phyloP scores from a whole-genome alignment of 352 stramenopile species.

The Globisporangium acanthophoron region DNA sequence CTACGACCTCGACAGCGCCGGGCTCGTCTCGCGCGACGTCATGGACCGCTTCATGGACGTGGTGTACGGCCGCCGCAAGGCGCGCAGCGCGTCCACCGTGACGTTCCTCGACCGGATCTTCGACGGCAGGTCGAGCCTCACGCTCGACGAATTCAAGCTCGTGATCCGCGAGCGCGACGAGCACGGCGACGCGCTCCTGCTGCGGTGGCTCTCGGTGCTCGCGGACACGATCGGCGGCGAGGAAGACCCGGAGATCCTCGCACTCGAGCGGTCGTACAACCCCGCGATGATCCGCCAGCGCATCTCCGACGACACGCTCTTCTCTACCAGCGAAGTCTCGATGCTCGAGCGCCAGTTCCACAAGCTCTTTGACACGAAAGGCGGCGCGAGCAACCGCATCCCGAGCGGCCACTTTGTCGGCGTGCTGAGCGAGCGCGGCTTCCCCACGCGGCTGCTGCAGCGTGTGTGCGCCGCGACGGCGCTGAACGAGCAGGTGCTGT shows the following conservation, averaged over 20 bases:
- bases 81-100: constrained; percentile 35
- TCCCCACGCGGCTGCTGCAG: constrained; percentile 36
- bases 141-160: constrained; percentile 58
- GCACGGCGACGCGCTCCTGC: constrained; percentile 43
- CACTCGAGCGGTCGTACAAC: constrained; percentile 75
- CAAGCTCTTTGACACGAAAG: constrained; percentile 69
- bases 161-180: constrained; percentile 51
- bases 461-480: constrained; percentile 37
- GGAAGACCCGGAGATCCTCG: constrained; percentile 68
- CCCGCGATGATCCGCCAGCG: constrained; percentile 72
- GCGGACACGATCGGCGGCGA: constrained; percentile 59
- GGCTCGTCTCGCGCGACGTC: constrained; percentile 59
- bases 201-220: constrained; percentile 61
- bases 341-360: constrained; percentile 76
- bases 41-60: constrained; percentile 84
- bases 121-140: constrained; percentile 26
- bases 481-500: constrained; percentile 50
- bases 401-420: constrained; percentile 52
- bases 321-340: constrained; percentile 68
- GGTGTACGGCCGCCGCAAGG: constrained; percentile 61
- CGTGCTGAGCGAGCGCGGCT: constrained; percentile 38
- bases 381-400: constrained; percentile 59
- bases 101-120: constrained; percentile 62
- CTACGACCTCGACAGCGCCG: constrained; percentile 71
- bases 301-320: constrained; percentile 65